Base-by-base conservation (phyloP, 1,284 basidiomycete genomes). In the Trichosporon coremiiforme region DNA sequence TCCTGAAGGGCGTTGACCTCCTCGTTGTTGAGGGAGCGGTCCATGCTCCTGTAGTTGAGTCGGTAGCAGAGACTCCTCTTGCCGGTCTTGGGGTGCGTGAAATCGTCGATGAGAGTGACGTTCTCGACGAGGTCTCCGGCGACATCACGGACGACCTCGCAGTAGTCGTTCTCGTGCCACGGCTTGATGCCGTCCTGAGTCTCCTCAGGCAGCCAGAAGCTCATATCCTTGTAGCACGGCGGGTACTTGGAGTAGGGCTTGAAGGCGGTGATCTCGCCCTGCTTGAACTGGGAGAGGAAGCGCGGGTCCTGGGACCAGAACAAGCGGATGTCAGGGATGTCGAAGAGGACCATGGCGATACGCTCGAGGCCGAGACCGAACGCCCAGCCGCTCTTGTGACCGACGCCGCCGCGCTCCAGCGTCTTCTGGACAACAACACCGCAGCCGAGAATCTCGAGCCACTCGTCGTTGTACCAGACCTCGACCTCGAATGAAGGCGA, bases 401-500 rank as follows among this genome's bases (percentile, higher is more conserved):
- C 85, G 3, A 94, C 88, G 70, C 88, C 94, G 53, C 95, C 90
- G 64, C 89, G 89, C 77, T 95, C 89, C 65, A 99, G 85, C 0
- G 95, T 98, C 36, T 89, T 88, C 80, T 98, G 94, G 76, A 90
- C 87, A 29, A 99, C 90, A 33, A 99, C 94, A 7, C 97, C 97
- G 73, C 89, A 95, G 0, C 97, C 97, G 2, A 99, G 86, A 71
- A 99, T 94, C 84, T 99, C 97, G 41, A 99, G 86, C 97, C 97
- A 99, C 80, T 97, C 92, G 12, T 94, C 96, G 70, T 91, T 89
- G 86, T 93, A 99, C 85, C 95, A 91, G 8, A 99, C 95, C 80
- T 99, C 97, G 55, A 99, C 95, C 81, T 99, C 97, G 80, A 93
- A 99, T 79, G 93, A 96, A 6, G 97, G 97, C 70, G 90, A 91